These are phyloP conservation scores for Picochlorum sp. DNA, from an alignment of 139 green algal genomes.

Conservation along the genomic window DNA sequence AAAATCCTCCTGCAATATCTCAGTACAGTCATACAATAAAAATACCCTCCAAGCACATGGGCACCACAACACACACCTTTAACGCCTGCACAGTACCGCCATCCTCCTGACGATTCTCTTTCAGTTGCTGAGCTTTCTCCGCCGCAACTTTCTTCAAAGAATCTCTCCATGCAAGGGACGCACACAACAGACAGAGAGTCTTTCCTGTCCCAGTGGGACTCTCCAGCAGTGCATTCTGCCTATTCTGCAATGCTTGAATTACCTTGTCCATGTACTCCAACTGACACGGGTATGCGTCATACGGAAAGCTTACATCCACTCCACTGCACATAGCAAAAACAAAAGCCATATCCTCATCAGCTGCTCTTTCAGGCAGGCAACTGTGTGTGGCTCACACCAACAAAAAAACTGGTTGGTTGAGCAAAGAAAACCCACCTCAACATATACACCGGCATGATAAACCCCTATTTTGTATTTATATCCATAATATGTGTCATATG, in stretches of 20 bases:
- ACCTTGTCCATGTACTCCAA: slow-evolving; percentile 83
- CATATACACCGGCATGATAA: neutral
- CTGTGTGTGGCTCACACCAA: too few species aligned
- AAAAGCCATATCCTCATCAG: neutral
- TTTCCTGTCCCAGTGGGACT: slow-evolving; percentile 94
- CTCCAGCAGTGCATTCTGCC: slow-evolving; percentile 84
- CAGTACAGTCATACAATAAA: neutral
- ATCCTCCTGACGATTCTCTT: slow-evolving; percentile 4
- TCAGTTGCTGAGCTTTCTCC: neutral
- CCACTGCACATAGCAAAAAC: slow-evolving; percentile 24
- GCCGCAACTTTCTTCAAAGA: slow-evolving; percentile 7
- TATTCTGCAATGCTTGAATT: slow-evolving; percentile 78
- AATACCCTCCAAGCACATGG: neutral
- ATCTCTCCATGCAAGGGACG: slow-evolving; percentile 78
- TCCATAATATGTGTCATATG: neutral
- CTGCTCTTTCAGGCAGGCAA: too few species aligned
- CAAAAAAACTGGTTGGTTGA: too few species aligned
- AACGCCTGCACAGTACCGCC: slow-evolving; percentile 24
- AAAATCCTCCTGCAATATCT: slow-evolving; percentile 22
- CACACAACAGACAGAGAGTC: slow-evolving; percentile 94
- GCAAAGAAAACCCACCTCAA: neutral
- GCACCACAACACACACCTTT: slow-evolving; percentile 10
- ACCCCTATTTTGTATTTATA: neutral
- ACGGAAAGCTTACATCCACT: slow-evolving; percentile 74
- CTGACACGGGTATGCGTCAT: slow-evolving; percentile 80